Conservation (phyloP, 2,329 filamentous ascomycete species). For the Beauveria medogensis region DNA sequence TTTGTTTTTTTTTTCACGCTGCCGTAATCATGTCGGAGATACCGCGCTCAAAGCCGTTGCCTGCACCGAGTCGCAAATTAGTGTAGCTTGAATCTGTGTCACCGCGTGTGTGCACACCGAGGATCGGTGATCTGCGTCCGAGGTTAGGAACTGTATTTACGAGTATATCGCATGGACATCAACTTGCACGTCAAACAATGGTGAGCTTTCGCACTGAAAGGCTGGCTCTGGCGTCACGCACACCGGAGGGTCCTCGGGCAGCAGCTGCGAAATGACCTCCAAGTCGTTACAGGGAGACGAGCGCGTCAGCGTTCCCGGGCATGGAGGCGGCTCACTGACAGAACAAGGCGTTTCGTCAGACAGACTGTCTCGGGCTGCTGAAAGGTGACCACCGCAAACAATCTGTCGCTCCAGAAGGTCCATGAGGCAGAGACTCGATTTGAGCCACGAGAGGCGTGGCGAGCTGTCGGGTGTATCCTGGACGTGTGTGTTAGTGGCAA, state of each 20-base stretch:
- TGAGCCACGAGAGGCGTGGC: constrained; percentile 3
- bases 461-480: neutral
- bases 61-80: neutral
- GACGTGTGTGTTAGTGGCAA: neutral
- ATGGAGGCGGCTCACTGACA: neutral
- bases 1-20: neutral
- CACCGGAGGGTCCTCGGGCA: neutral
- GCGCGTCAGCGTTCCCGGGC: neutral
- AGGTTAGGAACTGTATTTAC: neutral
- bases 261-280: neutral
- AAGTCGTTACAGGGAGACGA: constrained; percentile 3
- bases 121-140: neutral
- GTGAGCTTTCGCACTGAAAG: neutral
- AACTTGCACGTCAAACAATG: neutral
- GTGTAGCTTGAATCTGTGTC: constrained; percentile 3
- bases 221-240: neutral
- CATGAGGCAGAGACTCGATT: constrained; percentile 8
- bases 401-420: constrained; percentile 11
- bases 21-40: constrained; percentile 6
- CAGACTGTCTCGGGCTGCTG: neutral
- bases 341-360: neutral
- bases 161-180: neutral
- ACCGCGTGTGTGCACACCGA: neutral
- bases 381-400: neutral
- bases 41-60: constrained; percentile 1